Percentiles rank a stretch among this genome's conserved stretches.
These are phyloP conservation scores for Pilatotrama ljubarskyi DNA, from an alignment of 768 basidiomycete species.

Conservation along the genomic window DNA sequence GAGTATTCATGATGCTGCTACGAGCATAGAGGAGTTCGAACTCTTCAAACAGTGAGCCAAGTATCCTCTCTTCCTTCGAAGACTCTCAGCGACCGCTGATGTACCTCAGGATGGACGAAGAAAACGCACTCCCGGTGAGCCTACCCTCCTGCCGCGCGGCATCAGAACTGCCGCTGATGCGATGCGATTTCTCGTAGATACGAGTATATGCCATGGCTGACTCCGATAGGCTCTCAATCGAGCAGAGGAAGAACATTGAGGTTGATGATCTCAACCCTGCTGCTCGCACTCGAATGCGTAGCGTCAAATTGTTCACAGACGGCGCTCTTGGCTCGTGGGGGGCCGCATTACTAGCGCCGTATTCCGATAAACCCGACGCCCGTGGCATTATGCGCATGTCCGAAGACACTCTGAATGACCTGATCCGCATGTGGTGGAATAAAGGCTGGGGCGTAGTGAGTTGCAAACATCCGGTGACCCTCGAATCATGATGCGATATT, in stretches of 20 bases:
- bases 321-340: conserved; percentile 93
- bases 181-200: conserved; percentile 23
- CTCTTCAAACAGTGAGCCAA: conserved; percentile 68
- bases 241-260: conserved; percentile 13
- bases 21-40: conserved; percentile 49
- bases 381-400: conserved; percentile 67
- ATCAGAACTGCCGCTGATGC: neutral
- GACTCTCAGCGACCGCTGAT: neutral
- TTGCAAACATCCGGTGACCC: conserved; percentile 7
- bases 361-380: conserved; percentile 74
- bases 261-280: conserved; percentile 38
- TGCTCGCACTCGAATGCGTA: conserved; percentile 39
- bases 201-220: conserved; percentile 41
- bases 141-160: too few relatives aligned
- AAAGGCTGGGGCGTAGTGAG: conserved; percentile 86
- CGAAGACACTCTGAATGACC: conserved; percentile 50
- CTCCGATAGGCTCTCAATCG: conserved; percentile 39
- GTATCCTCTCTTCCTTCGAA: neutral
- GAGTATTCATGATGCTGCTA: conserved; percentile 80
- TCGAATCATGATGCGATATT: neutral
- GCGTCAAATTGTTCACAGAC: conserved; percentile 77
- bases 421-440: conserved; percentile 64
- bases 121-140: conserved; percentile 67
- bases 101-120: conserved; percentile 60
- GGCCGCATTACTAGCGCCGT: conserved; percentile 84